A percentile compares a stretch with the other conserved stretches of the same genome.
These are phyloP conservation scores for Pholiota microspora DNA, from an alignment of 768 basidiomycete genomes.

Conservation along the genomic window DNA sequence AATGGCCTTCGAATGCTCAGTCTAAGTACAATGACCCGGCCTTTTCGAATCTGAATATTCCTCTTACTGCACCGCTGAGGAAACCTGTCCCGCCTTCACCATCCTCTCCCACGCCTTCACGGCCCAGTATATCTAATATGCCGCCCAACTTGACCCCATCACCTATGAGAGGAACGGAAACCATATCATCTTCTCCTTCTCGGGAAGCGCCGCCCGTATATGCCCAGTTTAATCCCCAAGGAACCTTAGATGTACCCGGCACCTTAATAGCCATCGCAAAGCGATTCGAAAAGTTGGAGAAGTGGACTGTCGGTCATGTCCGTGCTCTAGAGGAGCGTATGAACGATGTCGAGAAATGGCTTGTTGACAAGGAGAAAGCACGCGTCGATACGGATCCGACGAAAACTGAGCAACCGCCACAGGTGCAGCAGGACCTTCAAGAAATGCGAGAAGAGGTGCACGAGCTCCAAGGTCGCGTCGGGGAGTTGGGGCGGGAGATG, in stretches of 20 bases:
- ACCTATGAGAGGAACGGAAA: conserved; percentile 52
- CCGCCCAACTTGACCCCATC: conserved; percentile 63
- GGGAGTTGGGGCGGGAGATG: conserved; percentile 77
- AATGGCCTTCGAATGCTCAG: conserved; percentile 56
- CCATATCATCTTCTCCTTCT: conserved; percentile 44
- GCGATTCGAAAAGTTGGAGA: conserved; percentile 86
- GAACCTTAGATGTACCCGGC: conserved; percentile 70
- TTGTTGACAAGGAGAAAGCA: conserved; percentile 81
- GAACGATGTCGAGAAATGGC: conserved; percentile 89
- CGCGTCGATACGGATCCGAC: conserved; percentile 34
- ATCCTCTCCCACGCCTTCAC: conserved; percentile 63
- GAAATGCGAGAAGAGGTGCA: conserved; percentile 66
- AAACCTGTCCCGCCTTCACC: conserved; percentile 52
- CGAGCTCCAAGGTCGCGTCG: conserved; percentile 74
- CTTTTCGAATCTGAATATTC: conserved; percentile 51
- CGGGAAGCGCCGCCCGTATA: conserved; percentile 69
- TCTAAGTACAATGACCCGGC: conserved; percentile 58
- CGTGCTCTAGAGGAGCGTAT: conserved; percentile 88
- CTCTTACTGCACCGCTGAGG: conserved; percentile 43
- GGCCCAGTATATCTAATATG: conserved; percentile 45
- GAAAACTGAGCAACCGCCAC: conserved; percentile 15
- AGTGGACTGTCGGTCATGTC: conserved; percentile 87
- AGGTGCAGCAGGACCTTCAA: conserved; percentile 35
- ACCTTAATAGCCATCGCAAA: conserved; percentile 74
- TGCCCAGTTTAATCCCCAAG: conserved; percentile 70